Conservation (phyloP, 1,284 basidiomycete species). For the Xerocomus nothofagi region DNA sequence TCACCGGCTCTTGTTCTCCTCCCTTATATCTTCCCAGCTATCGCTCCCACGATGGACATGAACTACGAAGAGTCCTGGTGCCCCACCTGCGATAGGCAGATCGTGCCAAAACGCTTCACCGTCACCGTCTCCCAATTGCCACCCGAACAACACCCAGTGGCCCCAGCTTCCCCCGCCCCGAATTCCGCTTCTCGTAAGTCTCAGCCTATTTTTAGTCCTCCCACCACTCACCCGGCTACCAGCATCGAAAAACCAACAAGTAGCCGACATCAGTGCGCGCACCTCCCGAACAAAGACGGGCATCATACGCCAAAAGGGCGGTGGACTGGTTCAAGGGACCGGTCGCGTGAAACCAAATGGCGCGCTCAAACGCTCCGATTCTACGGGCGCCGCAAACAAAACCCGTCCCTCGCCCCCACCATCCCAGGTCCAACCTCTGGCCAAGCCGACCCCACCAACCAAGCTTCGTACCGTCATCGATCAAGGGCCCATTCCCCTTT, state of each 20-base stretch:
- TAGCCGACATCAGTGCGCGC: conserved; percentile 18
- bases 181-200: conserved; percentile 36
- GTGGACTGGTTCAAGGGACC: conserved; percentile 61
- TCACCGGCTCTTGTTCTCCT: conserved; percentile 18
- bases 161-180: conserved; percentile 34
- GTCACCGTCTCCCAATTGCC: conserved; percentile 41
- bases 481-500: conserved; percentile 70
- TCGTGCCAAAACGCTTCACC: conserved; percentile 63
- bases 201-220: conserved; percentile 26
- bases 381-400: conserved; percentile 23
- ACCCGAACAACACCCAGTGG: conserved; percentile 17
- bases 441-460: conserved; percentile 35
- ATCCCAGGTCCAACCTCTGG: conserved; percentile 23
- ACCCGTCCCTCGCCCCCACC: conserved; percentile 23
- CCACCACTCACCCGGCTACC: conserved; percentile 18
- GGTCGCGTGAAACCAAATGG: conserved; percentile 57
- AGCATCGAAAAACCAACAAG: conserved; percentile 32
- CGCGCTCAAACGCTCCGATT: conserved; percentile 47
- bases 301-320: conserved; percentile 41
- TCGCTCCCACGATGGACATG: conserved; percentile 38
- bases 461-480: conserved; percentile 70
- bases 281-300: conserved; percentile 41
- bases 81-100: conserved; percentile 69
- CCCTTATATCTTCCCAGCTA: conserved; percentile 13
- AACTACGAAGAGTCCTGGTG: conserved; percentile 69